Conservation (phyloP, 495 filamentous ascomycete species). For the Penicillium nucicola region DNA sequence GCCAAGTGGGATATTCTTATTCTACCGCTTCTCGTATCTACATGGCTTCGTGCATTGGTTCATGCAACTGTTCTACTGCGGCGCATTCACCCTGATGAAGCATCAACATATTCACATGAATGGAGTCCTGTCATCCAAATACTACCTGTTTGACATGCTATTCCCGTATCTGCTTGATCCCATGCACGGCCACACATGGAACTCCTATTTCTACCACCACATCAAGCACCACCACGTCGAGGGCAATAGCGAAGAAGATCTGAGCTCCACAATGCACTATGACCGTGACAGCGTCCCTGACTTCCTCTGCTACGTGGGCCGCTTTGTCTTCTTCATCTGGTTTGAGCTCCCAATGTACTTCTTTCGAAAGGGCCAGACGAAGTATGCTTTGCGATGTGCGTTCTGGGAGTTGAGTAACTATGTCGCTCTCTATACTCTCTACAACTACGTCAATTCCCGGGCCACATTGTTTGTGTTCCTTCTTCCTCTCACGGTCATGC, state of each 20-base stretch:
- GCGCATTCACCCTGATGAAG: conserved; percentile 74
- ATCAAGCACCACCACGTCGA: conserved; percentile 85
- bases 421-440: conserved; percentile 43
- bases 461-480: conserved; percentile 59
- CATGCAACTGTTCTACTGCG: conserved; percentile 61
- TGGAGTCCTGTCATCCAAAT: conserved; percentile 57
- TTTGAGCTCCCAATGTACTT: conserved; percentile 75
- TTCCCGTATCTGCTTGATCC: conserved; percentile 76
- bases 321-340: conserved; percentile 72
- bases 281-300: conserved; percentile 64
- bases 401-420: conserved; percentile 59
- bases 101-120: conserved; percentile 80
- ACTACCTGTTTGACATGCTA: conserved; percentile 49
- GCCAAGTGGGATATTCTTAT: conserved; percentile 63
- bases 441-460: conserved; percentile 41
- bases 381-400: conserved; percentile 47
- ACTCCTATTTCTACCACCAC: conserved; percentile 81
- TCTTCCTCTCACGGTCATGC: conserved; percentile 56
- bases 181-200: conserved; percentile 79
- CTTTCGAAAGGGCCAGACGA: conserved; percentile 48
- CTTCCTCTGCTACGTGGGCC: conserved; percentile 65
- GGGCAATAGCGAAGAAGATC: conserved; percentile 72
- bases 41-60: conserved; percentile 63
- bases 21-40: conserved; percentile 58
- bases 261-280: conserved; percentile 72